Base-by-base conservation (phyloP, 2,329 filamentous ascomycete genomes). In the Claviceps sp. region DNA sequence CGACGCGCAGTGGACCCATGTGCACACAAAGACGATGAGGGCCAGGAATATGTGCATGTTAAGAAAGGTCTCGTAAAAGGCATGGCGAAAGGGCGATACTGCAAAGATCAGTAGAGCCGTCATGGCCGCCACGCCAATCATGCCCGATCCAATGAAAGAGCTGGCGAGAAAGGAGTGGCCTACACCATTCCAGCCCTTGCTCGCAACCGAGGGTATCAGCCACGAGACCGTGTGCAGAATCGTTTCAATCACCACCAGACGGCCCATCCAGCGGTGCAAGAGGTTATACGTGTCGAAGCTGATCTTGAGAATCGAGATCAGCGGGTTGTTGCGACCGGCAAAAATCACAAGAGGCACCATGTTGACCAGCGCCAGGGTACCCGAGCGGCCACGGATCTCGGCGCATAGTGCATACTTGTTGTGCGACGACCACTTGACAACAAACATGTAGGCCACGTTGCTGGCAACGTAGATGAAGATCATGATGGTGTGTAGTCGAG, bases 31-130 rank as follows among this genome's bases (percentile, higher is more conserved):
- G 47, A 75, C 72, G 51, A 87, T 63, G 39, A 84, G 67, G 41
- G 84, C 89, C 49, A 95, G 71, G 40, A 87, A 66, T 59, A 95
- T 89, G 70, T 97, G 93, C 34, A 85, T 69, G 64, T 87, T 88
- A 60, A 97, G 77, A 71, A 98, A 98, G 1, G 89, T 94, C 71
- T 98, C 93, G 71, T 98, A 98, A 65, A 95, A 96, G 41, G 90
- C 89, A 67, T 96, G 91, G 55, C 93, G 84, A 50, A 98, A 64
- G 0, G 89, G 85, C 2, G 89, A 91, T 51, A 86, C 72, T 10
- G 89, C 84, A 30, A 84, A 73, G 50, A 95, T 61, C 51, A 86
- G 62, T 46, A 97, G 73, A 45, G 86, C 64, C 42, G 79, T 60
- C 63, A 95, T 78, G 40, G 78, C 75, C 48, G 78, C 65, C 2